phyloP scores from a whole-genome alignment of 75 land plant genomes.

The Larix kaempferi region DNA sequence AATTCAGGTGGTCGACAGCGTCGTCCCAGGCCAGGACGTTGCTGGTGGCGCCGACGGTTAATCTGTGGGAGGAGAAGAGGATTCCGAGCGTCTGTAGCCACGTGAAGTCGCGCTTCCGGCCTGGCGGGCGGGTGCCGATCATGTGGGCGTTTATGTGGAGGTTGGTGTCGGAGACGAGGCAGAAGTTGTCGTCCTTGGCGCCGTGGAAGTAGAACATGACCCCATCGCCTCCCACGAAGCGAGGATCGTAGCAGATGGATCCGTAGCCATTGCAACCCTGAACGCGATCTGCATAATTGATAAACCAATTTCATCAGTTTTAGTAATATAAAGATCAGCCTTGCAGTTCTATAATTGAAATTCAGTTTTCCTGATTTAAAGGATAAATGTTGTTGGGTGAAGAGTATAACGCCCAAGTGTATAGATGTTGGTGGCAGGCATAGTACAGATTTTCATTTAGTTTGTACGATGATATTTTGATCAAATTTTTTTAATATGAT shows the following conservation, averaged over 20 bases:
- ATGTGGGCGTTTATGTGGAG: slow-evolving; percentile 39
- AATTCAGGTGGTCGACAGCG: slow-evolving; percentile 19
- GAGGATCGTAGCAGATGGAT: slow-evolving; percentile 28
- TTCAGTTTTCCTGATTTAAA: no score
- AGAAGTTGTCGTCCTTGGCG: slow-evolving; percentile 15
- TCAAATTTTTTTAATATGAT: no score
- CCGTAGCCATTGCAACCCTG: slow-evolving; percentile 24
- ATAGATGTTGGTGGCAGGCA: no score
- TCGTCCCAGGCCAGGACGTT: slow-evolving; percentile 25
- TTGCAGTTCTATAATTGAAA: no score
- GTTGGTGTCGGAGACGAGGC: slow-evolving; percentile 23
- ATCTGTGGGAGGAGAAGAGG: slow-evolving; percentile 28
- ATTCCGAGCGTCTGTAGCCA: slow-evolving; percentile 69
- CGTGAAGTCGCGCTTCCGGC: slow-evolving; percentile 56
- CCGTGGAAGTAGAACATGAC: slow-evolving; percentile 51
- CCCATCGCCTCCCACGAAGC: slow-evolving; percentile 25
- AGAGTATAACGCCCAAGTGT: no score
- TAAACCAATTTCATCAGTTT: no score
- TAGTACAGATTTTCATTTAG: no score
- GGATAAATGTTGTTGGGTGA: no score
- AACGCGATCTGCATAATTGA: slow-evolving; percentile 6
- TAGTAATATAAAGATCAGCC: no score
- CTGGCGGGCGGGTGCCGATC: slow-evolving; percentile 47
- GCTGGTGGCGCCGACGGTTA: slow-evolving; percentile 25
- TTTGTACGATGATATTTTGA: no score